Evolutionary conservation across 345 rosid genomes (phyloP).

Genomic region (Sisymbrium altissimum): DNA sequence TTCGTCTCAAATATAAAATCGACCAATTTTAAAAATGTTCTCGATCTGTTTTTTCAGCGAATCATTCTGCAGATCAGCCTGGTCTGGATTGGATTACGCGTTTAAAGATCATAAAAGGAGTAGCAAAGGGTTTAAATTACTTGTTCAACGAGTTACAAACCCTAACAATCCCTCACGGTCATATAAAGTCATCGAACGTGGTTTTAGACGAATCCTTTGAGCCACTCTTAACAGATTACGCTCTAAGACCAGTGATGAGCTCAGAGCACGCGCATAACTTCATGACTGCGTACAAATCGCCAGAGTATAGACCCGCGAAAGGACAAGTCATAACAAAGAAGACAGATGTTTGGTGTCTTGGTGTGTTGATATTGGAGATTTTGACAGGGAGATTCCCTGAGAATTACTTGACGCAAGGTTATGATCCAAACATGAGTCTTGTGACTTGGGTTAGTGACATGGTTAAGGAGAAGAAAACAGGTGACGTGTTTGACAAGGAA

Average conservation of each 20-base stretch:
- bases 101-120: constrained; percentile 57
- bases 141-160: constrained; percentile 54
- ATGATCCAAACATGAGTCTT: constrained; percentile 41
- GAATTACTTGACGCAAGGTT: constrained; percentile 47
- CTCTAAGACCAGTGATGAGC: constrained; percentile 55
- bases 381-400: constrained; percentile 67
- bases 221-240: constrained; percentile 62
- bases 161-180: constrained; percentile 64
- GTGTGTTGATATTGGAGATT: constrained; percentile 60
- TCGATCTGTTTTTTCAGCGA: constrained; percentile 39
- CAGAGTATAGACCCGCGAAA: constrained; percentile 43
- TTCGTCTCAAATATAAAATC: neutral
- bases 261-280: constrained; percentile 55
- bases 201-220: constrained; percentile 47
- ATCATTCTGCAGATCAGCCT: constrained; percentile 35
- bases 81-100: constrained; percentile 62
- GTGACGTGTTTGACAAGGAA: constrained; percentile 67
- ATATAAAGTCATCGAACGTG: constrained; percentile 71
- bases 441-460: constrained; percentile 61
- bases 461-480: constrained; percentile 49
- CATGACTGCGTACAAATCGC: constrained; percentile 72
- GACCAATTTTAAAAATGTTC: neutral
- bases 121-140: constrained; percentile 52
- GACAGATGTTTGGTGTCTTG: constrained; percentile 69
- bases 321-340: constrained; percentile 42